Base-by-base conservation (phyloP, 2,329 filamentous ascomycete genomes). In the Bipolaris zeicola region DNA sequence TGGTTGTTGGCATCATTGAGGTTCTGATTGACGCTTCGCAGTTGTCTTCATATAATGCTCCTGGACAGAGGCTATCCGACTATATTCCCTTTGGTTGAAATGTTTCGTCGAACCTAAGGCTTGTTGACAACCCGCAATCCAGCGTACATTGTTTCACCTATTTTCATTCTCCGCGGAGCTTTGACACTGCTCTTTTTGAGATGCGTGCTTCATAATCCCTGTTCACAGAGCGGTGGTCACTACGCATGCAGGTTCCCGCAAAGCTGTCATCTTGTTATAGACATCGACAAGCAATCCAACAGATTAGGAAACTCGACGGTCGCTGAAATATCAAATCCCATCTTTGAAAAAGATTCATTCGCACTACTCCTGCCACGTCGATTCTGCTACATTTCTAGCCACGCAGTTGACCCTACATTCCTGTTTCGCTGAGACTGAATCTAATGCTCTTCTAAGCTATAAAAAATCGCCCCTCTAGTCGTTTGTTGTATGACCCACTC, bases 61-160 rank as follows among this genome's bases (percentile, higher is more conserved):
- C n/a, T 36, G 13, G 8, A 28, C 14, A 28, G 5, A 38, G 8
- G 10, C 10, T 10, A 28, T 28, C 34, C 22, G 14, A 11, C 11
- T 4, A 11, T 11, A 6, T 14, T 16, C 28, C 5, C 6, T 7
- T 38, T 11, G 42, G 20, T 22, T 45, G 28, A 3, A 11, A 37
- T 34, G n/a, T 22, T 22, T 41, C 26, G 28, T 46, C 55, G 48
- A 31, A 14, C 55, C 41, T 52, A 22, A 52, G 45, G 48, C 55
- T 55, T 48, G 47, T 53, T 33, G 36, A 26, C n/a, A 42, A 37
- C 10, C 50, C 50, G 55, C 47, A 34, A 20, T 20, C 52, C 48
- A 33, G 41, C n/a, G 55, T 63, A 53, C 59, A 31, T 55, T 55
- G 58, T 63, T 59, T 54, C 56, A 62, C 56, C 37, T 54, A 36